Conservation (phyloP, 2,329 filamentous ascomycete species). For the Hymenoscyphus fraxineus region DNA sequence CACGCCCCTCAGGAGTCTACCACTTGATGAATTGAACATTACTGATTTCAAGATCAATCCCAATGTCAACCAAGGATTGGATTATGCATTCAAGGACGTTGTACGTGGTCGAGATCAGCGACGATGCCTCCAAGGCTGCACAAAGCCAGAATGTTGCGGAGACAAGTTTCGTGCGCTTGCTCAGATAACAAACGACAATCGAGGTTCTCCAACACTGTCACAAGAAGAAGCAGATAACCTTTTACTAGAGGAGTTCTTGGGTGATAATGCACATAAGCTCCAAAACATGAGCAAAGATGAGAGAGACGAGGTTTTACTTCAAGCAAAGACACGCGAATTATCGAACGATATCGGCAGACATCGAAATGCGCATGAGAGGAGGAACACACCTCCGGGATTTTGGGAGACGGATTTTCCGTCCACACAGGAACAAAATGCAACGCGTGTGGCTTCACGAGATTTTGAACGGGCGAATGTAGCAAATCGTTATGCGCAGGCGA, state of each 20-base stretch:
- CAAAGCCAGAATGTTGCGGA: slow-evolving; percentile 52
- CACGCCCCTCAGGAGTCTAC: slow-evolving; percentile 40
- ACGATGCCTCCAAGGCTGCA: slow-evolving; percentile 59
- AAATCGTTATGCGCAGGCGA: slow-evolving; percentile 76
- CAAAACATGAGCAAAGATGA: slow-evolving; percentile 58
- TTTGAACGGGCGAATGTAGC: slow-evolving; percentile 62
- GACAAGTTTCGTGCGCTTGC: slow-evolving; percentile 34
- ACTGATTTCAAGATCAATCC: slow-evolving; percentile 65
- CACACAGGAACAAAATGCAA: slow-evolving; percentile 72
- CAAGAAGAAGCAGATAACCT: slow-evolving; percentile 42
- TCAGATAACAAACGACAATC: slow-evolving; percentile 20
- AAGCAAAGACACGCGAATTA: slow-evolving; percentile 69
- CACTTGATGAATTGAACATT: slow-evolving; percentile 39
- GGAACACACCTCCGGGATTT: slow-evolving; percentile 76
- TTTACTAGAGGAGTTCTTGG: slow-evolving; percentile 55
- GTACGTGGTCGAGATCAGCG: slow-evolving; percentile 56
- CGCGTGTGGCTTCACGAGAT: slow-evolving; percentile 62
- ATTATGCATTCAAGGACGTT: slow-evolving; percentile 58
- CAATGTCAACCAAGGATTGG: slow-evolving; percentile 52
- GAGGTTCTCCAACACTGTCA: slow-evolving; percentile 21
- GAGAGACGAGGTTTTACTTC: slow-evolving; percentile 63
- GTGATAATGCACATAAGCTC: slow-evolving; percentile 52
- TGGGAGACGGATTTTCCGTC: slow-evolving; percentile 88
- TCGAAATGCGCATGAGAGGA: slow-evolving; percentile 67
- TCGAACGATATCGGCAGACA: slow-evolving; percentile 77